These are phyloP conservation scores for Spergularia bocconei DNA, from an alignment of 148 eudicot genomes.

Conservation along the genomic window DNA sequence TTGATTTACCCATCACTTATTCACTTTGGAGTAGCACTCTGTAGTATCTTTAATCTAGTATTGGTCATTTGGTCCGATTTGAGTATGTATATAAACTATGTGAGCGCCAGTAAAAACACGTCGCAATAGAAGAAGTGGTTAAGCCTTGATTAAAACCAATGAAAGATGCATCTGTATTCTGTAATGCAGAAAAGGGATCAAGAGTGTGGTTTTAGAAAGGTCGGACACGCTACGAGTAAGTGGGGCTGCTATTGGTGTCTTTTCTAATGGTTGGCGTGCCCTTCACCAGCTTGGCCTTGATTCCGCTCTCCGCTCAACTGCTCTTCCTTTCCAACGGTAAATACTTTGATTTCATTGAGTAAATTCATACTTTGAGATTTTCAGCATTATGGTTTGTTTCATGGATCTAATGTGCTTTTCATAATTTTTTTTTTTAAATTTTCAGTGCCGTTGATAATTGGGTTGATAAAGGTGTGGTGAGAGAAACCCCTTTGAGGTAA, in stretches of 20 bases:
- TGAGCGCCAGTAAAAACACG: too few relatives aligned
- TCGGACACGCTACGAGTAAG: conserved; percentile 36
- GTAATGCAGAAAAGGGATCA: conserved; percentile 44
- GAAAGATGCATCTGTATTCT: too few relatives aligned
- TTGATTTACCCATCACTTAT: too few relatives aligned
- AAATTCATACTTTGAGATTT: neutral
- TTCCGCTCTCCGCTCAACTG: conserved; percentile 30
- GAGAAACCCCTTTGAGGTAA: conserved; percentile 23
- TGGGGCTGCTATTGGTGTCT: conserved; percentile 51
- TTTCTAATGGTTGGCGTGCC: conserved; percentile 57
- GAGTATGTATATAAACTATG: too few relatives aligned
- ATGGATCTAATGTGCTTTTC: conserved; percentile 1
- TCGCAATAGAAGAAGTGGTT: too few relatives aligned
- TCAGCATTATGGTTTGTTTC: neutral
- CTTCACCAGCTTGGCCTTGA: conserved; percentile 53
- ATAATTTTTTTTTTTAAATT: neutral
- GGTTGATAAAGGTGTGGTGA: conserved; percentile 26
- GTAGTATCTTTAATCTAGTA: too few relatives aligned
- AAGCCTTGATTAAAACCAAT: too few relatives aligned
- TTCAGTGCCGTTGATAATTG: conserved; percentile 30
- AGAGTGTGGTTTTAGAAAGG: conserved; percentile 47
- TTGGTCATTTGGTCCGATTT: too few relatives aligned
- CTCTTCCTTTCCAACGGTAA: conserved; percentile 33
- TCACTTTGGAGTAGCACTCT: too few relatives aligned
- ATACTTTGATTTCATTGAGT: neutral